These are phyloP conservation scores for Rostrohypoxylon terebratum DNA, from an alignment of 495 filamentous ascomycete species.

Conservation along the genomic window DNA sequence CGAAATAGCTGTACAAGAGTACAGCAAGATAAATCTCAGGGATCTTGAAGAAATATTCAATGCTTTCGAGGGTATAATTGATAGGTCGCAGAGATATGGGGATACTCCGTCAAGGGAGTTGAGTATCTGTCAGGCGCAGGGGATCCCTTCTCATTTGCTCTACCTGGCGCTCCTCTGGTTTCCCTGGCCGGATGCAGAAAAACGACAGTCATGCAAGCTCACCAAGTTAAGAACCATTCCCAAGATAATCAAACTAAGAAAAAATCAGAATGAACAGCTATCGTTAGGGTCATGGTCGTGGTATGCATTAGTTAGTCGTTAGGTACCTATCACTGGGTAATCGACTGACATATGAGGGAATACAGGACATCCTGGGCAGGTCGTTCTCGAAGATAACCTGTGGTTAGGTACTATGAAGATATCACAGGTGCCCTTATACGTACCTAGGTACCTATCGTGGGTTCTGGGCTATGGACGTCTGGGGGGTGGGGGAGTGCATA, in stretches of 20 bases:
- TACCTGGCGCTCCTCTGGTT: constrained; percentile 14
- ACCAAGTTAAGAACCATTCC: not conserved
- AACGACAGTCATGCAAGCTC: not conserved
- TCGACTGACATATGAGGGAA: not conserved
- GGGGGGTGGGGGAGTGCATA: not conserved
- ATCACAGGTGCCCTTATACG: constrained; percentile 3
- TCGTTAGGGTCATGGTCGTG: not conserved
- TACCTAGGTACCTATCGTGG: constrained; percentile 8
- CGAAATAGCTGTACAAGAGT: constrained; percentile 12
- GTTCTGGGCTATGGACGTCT: not conserved
- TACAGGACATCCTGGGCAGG: not conserved
- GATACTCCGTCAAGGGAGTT: not conserved
- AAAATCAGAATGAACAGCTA: not conserved
- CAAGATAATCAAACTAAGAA: not conserved
- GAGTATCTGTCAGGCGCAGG: constrained; percentile 14
- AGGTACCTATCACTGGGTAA: not conserved
- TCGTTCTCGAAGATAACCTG: constrained; percentile 7
- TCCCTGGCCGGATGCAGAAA: not conserved
- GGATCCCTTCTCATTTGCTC: constrained; percentile 3
- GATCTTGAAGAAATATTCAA: not conserved
- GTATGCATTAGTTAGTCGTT: not conserved
- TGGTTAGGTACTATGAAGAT: constrained; percentile 16
- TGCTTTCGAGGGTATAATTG: not conserved
- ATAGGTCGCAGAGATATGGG: not conserved
- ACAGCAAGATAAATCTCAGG: not conserved